Evolutionary conservation across 352 stramenopile genomes (phyloP).

Genomic region (Paralagenidium karlingii): DNA sequence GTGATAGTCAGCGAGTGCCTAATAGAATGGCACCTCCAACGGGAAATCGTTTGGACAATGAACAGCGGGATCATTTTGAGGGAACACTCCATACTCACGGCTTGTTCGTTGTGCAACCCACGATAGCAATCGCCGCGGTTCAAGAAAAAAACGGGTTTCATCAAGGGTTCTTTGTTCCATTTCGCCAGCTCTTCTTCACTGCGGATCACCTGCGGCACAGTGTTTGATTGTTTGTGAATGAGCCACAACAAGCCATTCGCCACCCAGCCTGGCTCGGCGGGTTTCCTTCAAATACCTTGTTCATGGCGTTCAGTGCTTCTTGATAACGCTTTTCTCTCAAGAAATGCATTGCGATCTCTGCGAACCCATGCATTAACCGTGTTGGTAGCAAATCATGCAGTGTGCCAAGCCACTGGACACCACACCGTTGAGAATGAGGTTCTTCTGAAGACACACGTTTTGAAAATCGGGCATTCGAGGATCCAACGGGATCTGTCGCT

Average conservation of each 20-base stretch:
- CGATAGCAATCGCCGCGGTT: slow-evolving; percentile 65
- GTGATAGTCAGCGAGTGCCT: slow-evolving; percentile 74
- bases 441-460: too few species aligned
- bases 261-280: not conserved
- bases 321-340: slow-evolving; percentile 43
- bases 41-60: not conserved
- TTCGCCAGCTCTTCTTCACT: slow-evolving; percentile 29
- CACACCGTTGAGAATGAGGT: slow-evolving; percentile 68
- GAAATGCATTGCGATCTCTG: slow-evolving; percentile 47
- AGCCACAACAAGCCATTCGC: not conserved
- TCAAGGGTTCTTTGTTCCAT: slow-evolving; percentile 24
- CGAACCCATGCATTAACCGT: too few species aligned
- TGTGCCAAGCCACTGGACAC: too few species aligned
- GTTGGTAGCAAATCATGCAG: too few species aligned
- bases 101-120: slow-evolving; percentile 55
- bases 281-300: slow-evolving; percentile 21
- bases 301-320: slow-evolving; percentile 66
- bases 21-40: not conserved
- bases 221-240: not conserved
- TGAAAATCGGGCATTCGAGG: too few species aligned
- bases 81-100: too few species aligned
- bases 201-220: slow-evolving; percentile 18
- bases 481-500: too few species aligned
- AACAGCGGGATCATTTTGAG: too few species aligned
- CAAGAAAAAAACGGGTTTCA: slow-evolving; percentile 43